These are phyloP conservation scores for Arxiozyma telluris DNA, from an alignment of 1,139 yeast species.

Conservation along the genomic window DNA sequence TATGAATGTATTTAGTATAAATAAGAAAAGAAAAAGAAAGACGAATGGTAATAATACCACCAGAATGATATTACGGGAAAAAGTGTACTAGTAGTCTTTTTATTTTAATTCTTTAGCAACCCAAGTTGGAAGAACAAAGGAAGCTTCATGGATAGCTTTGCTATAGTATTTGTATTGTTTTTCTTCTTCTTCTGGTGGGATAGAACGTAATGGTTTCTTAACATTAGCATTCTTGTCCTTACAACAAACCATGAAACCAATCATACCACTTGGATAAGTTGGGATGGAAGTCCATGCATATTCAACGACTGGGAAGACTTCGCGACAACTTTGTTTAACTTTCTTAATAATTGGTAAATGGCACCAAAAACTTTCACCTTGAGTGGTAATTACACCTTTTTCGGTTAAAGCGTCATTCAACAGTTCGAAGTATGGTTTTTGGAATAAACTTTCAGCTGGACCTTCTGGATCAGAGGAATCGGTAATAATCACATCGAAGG, in stretches of 20 bases:
- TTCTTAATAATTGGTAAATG: conserved; percentile 71
- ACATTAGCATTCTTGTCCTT: conserved; percentile 61
- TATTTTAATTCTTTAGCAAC: conserved; percentile 42
- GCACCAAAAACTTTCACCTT: conserved; percentile 86
- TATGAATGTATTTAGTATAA: not conserved
- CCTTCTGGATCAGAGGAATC: conserved; percentile 97
- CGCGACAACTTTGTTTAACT: conserved; percentile 63
- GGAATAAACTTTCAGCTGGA: conserved; percentile 85
- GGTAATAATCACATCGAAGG: conserved; percentile 81
- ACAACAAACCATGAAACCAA: conserved; percentile 88
- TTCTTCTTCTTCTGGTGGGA: conserved; percentile 54
- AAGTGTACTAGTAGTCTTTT: not conserved
- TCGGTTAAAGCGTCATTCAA: conserved; percentile 71
- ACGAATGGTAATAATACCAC: not conserved
- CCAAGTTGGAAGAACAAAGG: conserved; percentile 84
- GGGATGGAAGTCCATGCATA: conserved; percentile 87
- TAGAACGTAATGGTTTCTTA: conserved; percentile 56
- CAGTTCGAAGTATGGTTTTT: conserved; percentile 74
- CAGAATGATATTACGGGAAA: too few species aligned
- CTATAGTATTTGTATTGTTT: conserved; percentile 71
- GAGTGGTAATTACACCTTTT: conserved; percentile 84
- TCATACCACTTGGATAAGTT: conserved; percentile 88
- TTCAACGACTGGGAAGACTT: conserved; percentile 80
- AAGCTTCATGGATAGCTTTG: conserved; percentile 68
- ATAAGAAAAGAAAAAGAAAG: not conserved